Base-by-base conservation (phyloP, 2,329 filamentous ascomycete species). In the Calonectria fujianensis region DNA sequence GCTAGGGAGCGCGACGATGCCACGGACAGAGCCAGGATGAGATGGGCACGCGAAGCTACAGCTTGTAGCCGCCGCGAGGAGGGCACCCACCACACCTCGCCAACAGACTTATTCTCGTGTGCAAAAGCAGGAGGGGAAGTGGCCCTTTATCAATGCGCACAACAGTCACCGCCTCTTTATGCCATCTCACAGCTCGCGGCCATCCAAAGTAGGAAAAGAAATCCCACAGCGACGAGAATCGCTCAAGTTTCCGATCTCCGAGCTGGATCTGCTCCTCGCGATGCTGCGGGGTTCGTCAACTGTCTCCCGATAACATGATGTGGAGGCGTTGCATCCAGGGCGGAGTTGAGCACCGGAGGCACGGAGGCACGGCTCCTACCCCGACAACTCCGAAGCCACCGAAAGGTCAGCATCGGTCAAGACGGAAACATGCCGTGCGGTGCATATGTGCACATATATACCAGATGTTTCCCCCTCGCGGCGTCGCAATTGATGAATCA, bases 301-400 rank as follows among this genome's bases (percentile, higher is more conserved):
- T 48, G n/a, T 48, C 45, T 48, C 20, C 41, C 45, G 45, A 48
- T 48, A 48, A 48, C 45, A 48, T 24, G 45, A 48, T 63, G 35
- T 63, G 29, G 35, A 41, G 57, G 35, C 32, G 57, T 63, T 39
- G 57, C 24, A 63, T 63, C 57, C 4, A 31, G 35, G 27, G 57
- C 57, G 57, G 57, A 63, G 57, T 63, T 63, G 57, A 41, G 57
- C 57, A 37, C 57, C 35, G 57, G n/a, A 24, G 41, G 14, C 57
- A 61, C 52, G 31, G 52, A 37, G 54, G 11, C 54, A 39, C 57
- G 57, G 57, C 57, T 41, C 37, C 57, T 63, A 63, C 35, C 6
- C 57, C 57, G 57, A 63, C 57, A 39, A 63, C 57, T 63, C 57
- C 57, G 57, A 41, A 41, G 37, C 57, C 35, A 41, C 57, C 35